Base-by-base conservation (phyloP, 768 basidiomycete species). In the Amylocystis lapponica region DNA sequence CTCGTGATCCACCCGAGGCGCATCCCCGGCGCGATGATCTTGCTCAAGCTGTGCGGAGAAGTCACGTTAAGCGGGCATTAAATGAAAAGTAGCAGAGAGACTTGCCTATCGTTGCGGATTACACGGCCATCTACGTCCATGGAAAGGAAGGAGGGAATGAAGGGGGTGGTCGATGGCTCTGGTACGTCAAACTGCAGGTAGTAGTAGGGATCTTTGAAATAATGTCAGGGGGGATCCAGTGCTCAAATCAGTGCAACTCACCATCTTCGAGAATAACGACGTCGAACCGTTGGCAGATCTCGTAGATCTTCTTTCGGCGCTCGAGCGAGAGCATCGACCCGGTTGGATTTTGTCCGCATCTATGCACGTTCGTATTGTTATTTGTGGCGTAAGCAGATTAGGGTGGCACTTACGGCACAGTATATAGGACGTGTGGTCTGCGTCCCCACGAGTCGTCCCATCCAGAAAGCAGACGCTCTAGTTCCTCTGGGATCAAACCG, bases 1-100 rank as follows among this genome's bases (percentile, higher is more conserved):
- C 61, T 53, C 5, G 73, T 72, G 20, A 72, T 65, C 69, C 69
- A 73, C 19, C 73, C 75, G 27, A 77, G 59, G 16, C 75, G 68
- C 57, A 76, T 71, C 16, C 76, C 76, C 1, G 75, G 75, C 1
- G 71, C 74, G 48, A 76, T 58, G 20, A 74, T 64, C 55, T 76
- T 76, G 60, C 68, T 70, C 49, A 76, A 70, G 39, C 69, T 72
- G 30, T n/a, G n/a, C n/a, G 2, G 12, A 12, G 26, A 6, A 36
- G 17, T 2, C 3, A 7, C 7, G 46, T 17, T n/a, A n/a, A n/a
- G n/a, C n/a, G n/a, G n/a, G n/a, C n/a, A n/a, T n/a, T n/a, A n/a
- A n/a, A n/a, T n/a, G n/a, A n/a, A n/a, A n/a, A n/a, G n/a, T n/a
- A n/a, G n/a, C n/a, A n/a, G n/a, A n/a, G n/a, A n/a, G n/a, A n/a